phyloP scores from a whole-genome alignment of 2,329 filamentous ascomycete species.

The Aplosporella prunicola region DNA sequence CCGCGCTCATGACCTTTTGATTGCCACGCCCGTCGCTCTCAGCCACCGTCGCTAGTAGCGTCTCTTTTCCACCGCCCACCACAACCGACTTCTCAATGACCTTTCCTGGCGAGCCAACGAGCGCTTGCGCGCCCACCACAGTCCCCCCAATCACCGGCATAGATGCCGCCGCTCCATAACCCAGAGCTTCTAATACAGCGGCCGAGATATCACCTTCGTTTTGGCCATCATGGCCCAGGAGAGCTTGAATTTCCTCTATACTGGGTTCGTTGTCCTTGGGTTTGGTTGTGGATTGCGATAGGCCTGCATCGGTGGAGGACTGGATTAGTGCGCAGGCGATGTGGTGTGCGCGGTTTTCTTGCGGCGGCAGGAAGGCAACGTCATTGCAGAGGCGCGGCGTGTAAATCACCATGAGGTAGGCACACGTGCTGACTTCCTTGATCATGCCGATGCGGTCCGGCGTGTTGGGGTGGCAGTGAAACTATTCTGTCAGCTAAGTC shows the following conservation, averaged over 20 bases:
- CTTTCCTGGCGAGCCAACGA: slow-evolving; percentile 47
- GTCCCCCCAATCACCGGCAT: slow-evolving; percentile 47
- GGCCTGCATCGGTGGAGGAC: slow-evolving; percentile 40
- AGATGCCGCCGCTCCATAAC: too few relatives aligned
- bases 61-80: slow-evolving; percentile 44
- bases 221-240: slow-evolving; percentile 1
- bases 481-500: slow-evolving; percentile 32
- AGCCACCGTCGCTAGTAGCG: slow-evolving; percentile 43
- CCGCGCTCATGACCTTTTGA: slow-evolving; percentile 48
- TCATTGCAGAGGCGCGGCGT: slow-evolving; percentile 83
- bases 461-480: slow-evolving; percentile 67
- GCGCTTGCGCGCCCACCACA: slow-evolving; percentile 47
- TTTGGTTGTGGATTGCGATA: slow-evolving; percentile 9
- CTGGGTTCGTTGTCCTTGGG: neutral
- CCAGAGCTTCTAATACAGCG: slow-evolving; percentile 14
- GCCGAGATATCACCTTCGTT: slow-evolving; percentile 21
- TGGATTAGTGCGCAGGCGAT: slow-evolving; percentile 68
- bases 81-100: slow-evolving; percentile 46
- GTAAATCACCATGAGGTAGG: slow-evolving; percentile 87
- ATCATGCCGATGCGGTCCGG: slow-evolving; percentile 79
- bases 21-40: slow-evolving; percentile 50
- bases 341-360: slow-evolving; percentile 63
- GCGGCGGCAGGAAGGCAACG: slow-evolving; percentile 73
- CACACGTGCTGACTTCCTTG: slow-evolving; percentile 84
- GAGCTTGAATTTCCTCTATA: neutral